A percentile compares a stretch with the other conserved stretches of the same genome.
Evolutionary conservation across 345 rosid species (phyloP).

Genomic region (Sisymbrium altissimum): DNA sequence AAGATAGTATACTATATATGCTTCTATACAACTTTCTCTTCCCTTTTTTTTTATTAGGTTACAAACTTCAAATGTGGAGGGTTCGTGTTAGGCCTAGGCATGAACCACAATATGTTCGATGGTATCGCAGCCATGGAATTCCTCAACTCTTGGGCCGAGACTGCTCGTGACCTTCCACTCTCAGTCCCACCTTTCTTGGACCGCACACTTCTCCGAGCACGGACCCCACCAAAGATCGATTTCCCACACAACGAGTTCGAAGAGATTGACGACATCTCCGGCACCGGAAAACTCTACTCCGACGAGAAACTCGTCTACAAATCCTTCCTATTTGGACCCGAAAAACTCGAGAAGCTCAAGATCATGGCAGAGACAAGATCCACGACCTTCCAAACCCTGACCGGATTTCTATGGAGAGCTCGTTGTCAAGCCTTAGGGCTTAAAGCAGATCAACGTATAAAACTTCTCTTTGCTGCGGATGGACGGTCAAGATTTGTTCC

Average conservation of each 20-base stretch:
- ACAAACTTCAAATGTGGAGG: conserved; percentile 85
- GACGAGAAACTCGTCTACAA: conserved; percentile 60
- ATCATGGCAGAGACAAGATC: conserved; percentile 47
- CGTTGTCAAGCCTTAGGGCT: conserved; percentile 59
- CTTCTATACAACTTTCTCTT: neutral
- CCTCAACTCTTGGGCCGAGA: conserved; percentile 81
- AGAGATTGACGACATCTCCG: conserved; percentile 63
- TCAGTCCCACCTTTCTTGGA: conserved; percentile 59
- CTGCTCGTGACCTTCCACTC: conserved; percentile 70
- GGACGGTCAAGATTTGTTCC: conserved; percentile 69
- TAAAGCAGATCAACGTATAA: conserved; percentile 64
- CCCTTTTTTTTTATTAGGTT: conserved; percentile 41
- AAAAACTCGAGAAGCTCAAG: conserved; percentile 61
- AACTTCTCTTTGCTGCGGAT: conserved; percentile 83
- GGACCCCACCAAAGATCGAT: conserved; percentile 54
- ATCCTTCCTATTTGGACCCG: conserved; percentile 62
- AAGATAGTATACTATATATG: neutral
- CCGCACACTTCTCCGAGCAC: conserved; percentile 52
- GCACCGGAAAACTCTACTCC: conserved; percentile 52
- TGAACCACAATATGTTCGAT: conserved; percentile 87
- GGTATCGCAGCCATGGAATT: conserved; percentile 88
- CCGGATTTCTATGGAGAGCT: conserved; percentile 80
- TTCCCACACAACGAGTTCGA: conserved; percentile 67
- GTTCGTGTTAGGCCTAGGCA: conserved; percentile 61
- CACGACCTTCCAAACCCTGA: conserved; percentile 71